phyloP scores from a whole-genome alignment of 202 grass and related monocot species.

The Carex arenaria region DNA sequence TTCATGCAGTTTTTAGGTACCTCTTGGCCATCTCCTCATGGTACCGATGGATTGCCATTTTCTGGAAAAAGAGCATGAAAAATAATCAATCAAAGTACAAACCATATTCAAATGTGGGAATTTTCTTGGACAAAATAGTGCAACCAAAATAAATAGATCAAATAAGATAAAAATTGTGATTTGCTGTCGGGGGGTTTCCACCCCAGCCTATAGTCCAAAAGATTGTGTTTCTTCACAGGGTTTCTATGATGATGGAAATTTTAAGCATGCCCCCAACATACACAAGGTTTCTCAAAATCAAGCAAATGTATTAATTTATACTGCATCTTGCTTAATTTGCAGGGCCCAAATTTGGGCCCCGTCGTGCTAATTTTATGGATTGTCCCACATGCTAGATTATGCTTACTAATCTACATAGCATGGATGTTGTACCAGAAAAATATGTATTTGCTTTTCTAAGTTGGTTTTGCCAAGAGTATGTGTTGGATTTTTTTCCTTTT shows the following conservation, averaged over 20 bases:
- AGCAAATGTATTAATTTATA: background rate
- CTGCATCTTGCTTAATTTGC: background rate
- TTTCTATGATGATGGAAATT: background rate
- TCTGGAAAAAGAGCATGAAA: conserved; percentile 39
- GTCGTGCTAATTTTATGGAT: background rate
- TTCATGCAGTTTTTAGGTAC: conserved; percentile 21
- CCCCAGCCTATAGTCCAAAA: background rate
- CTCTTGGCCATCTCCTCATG: conserved; percentile 46
- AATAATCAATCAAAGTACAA: background rate
- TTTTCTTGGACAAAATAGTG: too few species aligned
- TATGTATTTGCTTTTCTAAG: background rate
- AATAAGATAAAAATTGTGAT: background rate
- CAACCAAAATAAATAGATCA: background rate
- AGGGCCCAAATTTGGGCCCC: background rate
- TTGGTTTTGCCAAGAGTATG: background rate
- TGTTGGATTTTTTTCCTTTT: background rate
- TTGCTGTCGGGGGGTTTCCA: background rate
- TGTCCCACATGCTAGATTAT: background rate
- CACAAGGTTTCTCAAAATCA: background rate
- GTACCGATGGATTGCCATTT: conserved; percentile 61
- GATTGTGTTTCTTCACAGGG: background rate
- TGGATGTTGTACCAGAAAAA: background rate
- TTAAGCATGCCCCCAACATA: background rate
- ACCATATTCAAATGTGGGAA: too few species aligned
- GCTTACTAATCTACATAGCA: background rate